Evolutionary conservation across 2,329 filamentous ascomycete genomes (phyloP).

Genomic region (Kalaharituber pfeilii): DNA sequence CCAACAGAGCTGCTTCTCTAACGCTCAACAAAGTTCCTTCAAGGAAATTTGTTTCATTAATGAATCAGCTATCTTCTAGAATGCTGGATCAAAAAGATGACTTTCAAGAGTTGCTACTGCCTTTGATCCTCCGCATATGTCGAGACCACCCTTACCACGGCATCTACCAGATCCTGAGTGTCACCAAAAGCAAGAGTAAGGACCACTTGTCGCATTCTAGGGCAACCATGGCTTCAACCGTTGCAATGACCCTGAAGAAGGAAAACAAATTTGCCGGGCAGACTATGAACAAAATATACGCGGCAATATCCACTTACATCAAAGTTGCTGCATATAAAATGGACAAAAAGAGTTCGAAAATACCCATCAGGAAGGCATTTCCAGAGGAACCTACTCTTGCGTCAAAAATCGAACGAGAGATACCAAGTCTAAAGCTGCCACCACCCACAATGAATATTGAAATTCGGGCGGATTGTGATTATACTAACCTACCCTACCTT

Average conservation of each 20-base stretch:
- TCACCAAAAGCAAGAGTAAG: slow-evolving; percentile 50
- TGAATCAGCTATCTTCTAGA: slow-evolving; percentile 94
- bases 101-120: slow-evolving; percentile 62
- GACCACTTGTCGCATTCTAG: slow-evolving; percentile 61
- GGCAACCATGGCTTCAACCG: slow-evolving; percentile 41
- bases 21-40: slow-evolving; percentile 57
- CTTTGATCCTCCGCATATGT: slow-evolving; percentile 67
- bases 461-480: slow-evolving; percentile 54
- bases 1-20: slow-evolving; percentile 58
- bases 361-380: slow-evolving; percentile 3
- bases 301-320: neutral
- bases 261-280: slow-evolving; percentile 46
- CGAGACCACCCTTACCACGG: slow-evolving; percentile 88
- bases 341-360: slow-evolving; percentile 26
- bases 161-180: slow-evolving; percentile 91
- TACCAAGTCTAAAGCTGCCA: slow-evolving; percentile 54
- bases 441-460: slow-evolving; percentile 78
- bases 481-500: slow-evolving; percentile 59
- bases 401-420: slow-evolving; percentile 14
- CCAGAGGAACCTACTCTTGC: slow-evolving; percentile 6
- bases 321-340: slow-evolving; percentile 33
- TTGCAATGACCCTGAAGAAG: slow-evolving; percentile 37
- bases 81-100: slow-evolving; percentile 49
- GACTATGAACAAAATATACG: slow-evolving; percentile 55
- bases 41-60: slow-evolving; percentile 76